Conservation (phyloP, 2,329 filamentous ascomycete species). For the Fusarium agapanthi region DNA sequence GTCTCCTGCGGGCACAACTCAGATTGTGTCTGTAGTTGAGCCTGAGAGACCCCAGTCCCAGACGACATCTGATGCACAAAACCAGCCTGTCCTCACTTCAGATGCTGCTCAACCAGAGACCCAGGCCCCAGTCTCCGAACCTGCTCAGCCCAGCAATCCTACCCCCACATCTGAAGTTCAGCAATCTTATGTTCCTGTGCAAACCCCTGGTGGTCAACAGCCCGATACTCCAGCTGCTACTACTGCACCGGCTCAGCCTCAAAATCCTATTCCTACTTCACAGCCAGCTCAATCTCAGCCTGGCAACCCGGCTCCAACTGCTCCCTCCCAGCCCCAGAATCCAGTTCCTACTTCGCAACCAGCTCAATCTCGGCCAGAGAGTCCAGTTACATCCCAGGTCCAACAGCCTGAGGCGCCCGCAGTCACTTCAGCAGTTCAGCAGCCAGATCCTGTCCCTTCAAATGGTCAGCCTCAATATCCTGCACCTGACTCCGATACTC, state of each 20-base stretch:
- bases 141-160: slow-evolving; percentile 14
- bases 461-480: neutral
- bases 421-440: slow-evolving; percentile 9
- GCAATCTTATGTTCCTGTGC: slow-evolving; percentile 11
- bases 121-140: slow-evolving; percentile 4
- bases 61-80: slow-evolving; percentile 13
- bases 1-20: slow-evolving; percentile 15
- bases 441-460: slow-evolving; percentile 13
- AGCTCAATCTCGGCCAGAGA: neutral
- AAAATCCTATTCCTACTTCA: neutral
- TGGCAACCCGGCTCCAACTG: neutral
- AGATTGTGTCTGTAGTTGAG: slow-evolving; percentile 28
- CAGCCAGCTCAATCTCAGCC: neutral
- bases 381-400: neutral
- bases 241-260: neutral
- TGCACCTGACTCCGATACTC: slow-evolving; percentile 5
- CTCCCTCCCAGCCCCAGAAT: neutral
- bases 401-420: neutral
- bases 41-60: slow-evolving; percentile 12
- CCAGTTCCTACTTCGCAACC: neutral
- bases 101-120: slow-evolving; percentile 14
- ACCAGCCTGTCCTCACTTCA: slow-evolving; percentile 17
- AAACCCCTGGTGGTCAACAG: slow-evolving; percentile 11
- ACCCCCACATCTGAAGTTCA: slow-evolving; percentile 9
- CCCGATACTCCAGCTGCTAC: neutral